Base-by-base conservation (phyloP, 164 flowering plant species). In the Malania oleifera region DNA sequence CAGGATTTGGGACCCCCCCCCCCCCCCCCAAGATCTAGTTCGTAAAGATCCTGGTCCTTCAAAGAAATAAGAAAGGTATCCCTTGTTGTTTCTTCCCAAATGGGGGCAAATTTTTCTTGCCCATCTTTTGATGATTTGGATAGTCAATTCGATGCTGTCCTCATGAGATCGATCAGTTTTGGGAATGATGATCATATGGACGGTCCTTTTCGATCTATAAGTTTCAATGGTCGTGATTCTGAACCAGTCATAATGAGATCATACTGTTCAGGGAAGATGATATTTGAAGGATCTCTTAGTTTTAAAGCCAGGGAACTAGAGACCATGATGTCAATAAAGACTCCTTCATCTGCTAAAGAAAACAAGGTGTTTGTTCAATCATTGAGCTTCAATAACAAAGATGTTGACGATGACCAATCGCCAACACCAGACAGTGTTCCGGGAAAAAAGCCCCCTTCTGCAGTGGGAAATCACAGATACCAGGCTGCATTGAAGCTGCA, bases 401-500 rank as follows among this genome's bases (percentile, higher is more conserved):
- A 56, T 27, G 19, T 1, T 9, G 41, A 14, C 22, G 22, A 50
- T 18, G 51, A 53, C 22, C 23, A 54, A 17, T 25, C 56, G 57
- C 51, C 39, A n/a, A 52, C 20, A 38, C 24, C 66, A 9, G 59
- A 60, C 29, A 55, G 59, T 20, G 47, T 39, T 27, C 28, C 49
- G 15, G 57, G 57, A 61, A 54, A 40, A 23, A 51, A n/a, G n/a
- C 28, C 15, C 1, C 43, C 12, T 3, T 20, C 25, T 8, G 14
- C 46, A 22, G 1, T 23, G 7, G 67, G 37, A 4, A 34, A 50
- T 18, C 59, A 28, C 2, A 73, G 61, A 56, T 10, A 76, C 51
- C 50, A 40, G 18, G 90, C 90, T 45, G 90, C 90, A 1, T 8
- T 80, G 25, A 82, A 59, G 74, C 38, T 84, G 63, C 90, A 84